phyloP scores from a whole-genome alignment of 2,329 filamentous ascomycete genomes.

The Bimuria novae-zelandiae region DNA sequence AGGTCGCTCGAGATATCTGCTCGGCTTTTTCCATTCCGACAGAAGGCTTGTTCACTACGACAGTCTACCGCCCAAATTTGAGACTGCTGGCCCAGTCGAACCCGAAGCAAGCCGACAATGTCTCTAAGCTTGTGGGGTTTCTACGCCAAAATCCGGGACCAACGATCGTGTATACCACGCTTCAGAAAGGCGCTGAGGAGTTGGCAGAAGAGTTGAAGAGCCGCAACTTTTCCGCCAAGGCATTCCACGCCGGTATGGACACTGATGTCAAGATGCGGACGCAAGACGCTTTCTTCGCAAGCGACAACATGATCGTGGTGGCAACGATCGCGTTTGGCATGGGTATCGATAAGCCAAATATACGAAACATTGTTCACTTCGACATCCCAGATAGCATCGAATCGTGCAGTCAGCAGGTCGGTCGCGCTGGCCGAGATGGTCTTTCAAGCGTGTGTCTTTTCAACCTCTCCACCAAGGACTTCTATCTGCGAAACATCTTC shows the following conservation, averaged over 20 bases:
- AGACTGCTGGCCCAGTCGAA: slow-evolving; percentile 60
- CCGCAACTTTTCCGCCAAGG: slow-evolving; percentile 69
- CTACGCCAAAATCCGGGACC: slow-evolving; percentile 58
- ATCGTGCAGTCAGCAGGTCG: slow-evolving; percentile 97
- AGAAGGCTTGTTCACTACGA: slow-evolving; percentile 61
- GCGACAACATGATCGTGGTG: slow-evolving; percentile 81
- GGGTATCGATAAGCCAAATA: slow-evolving; percentile 96
- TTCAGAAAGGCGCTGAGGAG: slow-evolving; percentile 61
- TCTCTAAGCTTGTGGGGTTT: slow-evolving; percentile 67
- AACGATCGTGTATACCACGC: slow-evolving; percentile 65
- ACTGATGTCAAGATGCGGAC: slow-evolving; percentile 67
- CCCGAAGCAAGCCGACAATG: slow-evolving; percentile 71
- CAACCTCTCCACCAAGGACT: slow-evolving; percentile 62
- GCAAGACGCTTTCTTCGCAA: slow-evolving; percentile 80
- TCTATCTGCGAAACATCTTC: slow-evolving; percentile 64
- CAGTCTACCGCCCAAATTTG: slow-evolving; percentile 64
- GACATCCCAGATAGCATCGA: slow-evolving; percentile 91
- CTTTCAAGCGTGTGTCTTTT: slow-evolving; percentile 65
- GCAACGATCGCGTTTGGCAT: slow-evolving; percentile 98
- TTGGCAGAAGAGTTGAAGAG: slow-evolving; percentile 69
- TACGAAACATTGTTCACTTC: slow-evolving; percentile 93
- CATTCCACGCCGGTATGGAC: slow-evolving; percentile 83
- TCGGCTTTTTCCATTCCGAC: slow-evolving; percentile 87
- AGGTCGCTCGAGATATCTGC: slow-evolving; percentile 73
- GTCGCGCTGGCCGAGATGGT: slow-evolving; percentile 87